Evolutionary conservation across 2,329 filamentous ascomycete genomes (phyloP), one percentile per base, ranked within the genome.

Genomic region (Ciborinia camelliae): DNA sequence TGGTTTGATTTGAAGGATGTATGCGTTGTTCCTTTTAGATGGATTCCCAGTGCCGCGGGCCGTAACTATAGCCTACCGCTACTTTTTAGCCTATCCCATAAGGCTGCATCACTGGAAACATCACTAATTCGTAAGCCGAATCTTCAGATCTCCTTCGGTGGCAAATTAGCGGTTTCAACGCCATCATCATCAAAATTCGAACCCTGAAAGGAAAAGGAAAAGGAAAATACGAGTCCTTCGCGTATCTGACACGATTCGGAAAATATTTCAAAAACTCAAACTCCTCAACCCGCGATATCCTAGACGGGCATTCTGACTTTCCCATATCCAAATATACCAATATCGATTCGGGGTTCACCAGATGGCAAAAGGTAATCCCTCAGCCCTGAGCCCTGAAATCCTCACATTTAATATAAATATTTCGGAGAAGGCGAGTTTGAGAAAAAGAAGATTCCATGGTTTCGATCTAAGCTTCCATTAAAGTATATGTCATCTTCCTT

Each of bases 401-500:
- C 28, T 58, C 41, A 28, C 20, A 35, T 47, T 47, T 35, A 35
- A 45, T 23, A 47, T 15, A 41, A 41, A 20, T 15, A 28, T 20
- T 55, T 41, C 54, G 8, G 54, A 39, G 39, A 28, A 47, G 28
- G 35, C 54, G 20, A 51, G 57, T 51, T 50, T 28, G 23, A 26
- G 14, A 6, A 18, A 26, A 41, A 26, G 28, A 55, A 39, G 23
- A 55, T 41, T 28, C 32, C n/a, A 23, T 55, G 32, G 52, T 28
- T 26, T 37, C 15, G 12, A 59, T 59, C 28, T 47, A 48, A 47
- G 39, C 57, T 39, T 61, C 47, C 58, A 61, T 52, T 28, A 58
- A 20, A 47, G 23, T 26, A 35, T 20, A 26, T 35, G 54, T 45
- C 45, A 45, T 35, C n/a, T 47, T 47, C 18, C 39, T 30, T 10